Conservation (phyloP, 805 yeast genomes). For the Candida awuae region DNA sequence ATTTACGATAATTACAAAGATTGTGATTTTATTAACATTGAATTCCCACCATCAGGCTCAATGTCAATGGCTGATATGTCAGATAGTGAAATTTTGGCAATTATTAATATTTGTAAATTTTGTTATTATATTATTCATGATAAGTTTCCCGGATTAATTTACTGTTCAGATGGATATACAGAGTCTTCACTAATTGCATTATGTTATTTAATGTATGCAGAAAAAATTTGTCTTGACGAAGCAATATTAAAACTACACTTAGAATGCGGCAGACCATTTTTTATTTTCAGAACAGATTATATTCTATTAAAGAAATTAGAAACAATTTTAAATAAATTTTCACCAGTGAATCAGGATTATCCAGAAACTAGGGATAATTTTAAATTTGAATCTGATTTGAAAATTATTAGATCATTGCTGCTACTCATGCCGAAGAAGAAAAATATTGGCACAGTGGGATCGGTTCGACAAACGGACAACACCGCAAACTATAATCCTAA, state of each 20-base stretch:
- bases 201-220: slow-evolving; percentile 63
- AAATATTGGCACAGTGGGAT: slow-evolving; percentile 7
- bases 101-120: slow-evolving; percentile 63
- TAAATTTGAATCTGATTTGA: slow-evolving; percentile 18
- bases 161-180: slow-evolving; percentile 88
- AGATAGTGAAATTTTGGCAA: slow-evolving; percentile 51
- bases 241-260: slow-evolving; percentile 59
- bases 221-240: slow-evolving; percentile 51
- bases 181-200: slow-evolving; percentile 74
- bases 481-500: neutral
- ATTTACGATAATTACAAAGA: slow-evolving; percentile 15
- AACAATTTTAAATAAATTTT: slow-evolving; percentile 46
- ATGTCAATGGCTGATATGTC: slow-evolving; percentile 66
- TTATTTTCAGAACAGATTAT: slow-evolving; percentile 72
- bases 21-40: slow-evolving; percentile 30
- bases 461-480: neutral
- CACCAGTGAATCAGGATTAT: slow-evolving; percentile 36
- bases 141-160: slow-evolving; percentile 45
- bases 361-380: slow-evolving; percentile 2
- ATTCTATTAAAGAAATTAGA: slow-evolving; percentile 58
- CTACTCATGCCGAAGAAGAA: slow-evolving; percentile 17
- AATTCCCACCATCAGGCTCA: slow-evolving; percentile 82
- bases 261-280: slow-evolving; percentile 68
- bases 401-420: slow-evolving; percentile 15
- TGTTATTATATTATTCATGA: slow-evolving; percentile 38